A percentile compares a stretch with the other conserved stretches of the same genome.
Evolutionary conservation across 2,329 filamentous ascomycete species (phyloP).

Genomic region (Pestalotiopsis sp.): DNA sequence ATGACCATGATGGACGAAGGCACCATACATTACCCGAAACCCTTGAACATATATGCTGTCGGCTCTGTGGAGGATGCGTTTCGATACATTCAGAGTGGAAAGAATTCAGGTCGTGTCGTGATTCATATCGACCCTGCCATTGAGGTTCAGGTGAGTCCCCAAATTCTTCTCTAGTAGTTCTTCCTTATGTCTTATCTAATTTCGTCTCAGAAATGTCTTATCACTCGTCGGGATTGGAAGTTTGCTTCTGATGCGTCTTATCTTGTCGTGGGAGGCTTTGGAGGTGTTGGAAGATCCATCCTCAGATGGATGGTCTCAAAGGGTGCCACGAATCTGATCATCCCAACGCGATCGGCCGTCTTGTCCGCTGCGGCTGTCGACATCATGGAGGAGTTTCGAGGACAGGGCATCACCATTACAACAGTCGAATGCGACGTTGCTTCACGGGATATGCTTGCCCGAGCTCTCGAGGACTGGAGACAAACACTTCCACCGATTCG

Average conservation of each 20-base stretch:
- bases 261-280: conserved; percentile 53
- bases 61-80: conserved; percentile 40
- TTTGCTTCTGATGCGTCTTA: conserved; percentile 43
- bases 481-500: conserved; percentile 32
- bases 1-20: conserved; percentile 22
- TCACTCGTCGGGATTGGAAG: conserved; percentile 35
- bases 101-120: conserved; percentile 43
- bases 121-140: conserved; percentile 41
- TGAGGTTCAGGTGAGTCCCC: conserved; percentile 37
- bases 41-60: conserved; percentile 31
- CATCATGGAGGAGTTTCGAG: conserved; percentile 3
- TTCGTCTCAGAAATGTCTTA: not conserved
- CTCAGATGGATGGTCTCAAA: conserved; percentile 48
- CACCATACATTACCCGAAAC: conserved; percentile 30
- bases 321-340: conserved; percentile 49
- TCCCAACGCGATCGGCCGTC: conserved; percentile 30
- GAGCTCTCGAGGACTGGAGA: conserved; percentile 14
- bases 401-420: not conserved
- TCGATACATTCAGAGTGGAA: conserved; percentile 42
- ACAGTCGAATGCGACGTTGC: not conserved
- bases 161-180: not conserved
- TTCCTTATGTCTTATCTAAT: too few species aligned
- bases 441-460: not conserved
- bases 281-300: conserved; percentile 53
- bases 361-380: conserved; percentile 16